Conservation (phyloP, 1,284 basidiomycete genomes). For the Boletus sp. region DNA sequence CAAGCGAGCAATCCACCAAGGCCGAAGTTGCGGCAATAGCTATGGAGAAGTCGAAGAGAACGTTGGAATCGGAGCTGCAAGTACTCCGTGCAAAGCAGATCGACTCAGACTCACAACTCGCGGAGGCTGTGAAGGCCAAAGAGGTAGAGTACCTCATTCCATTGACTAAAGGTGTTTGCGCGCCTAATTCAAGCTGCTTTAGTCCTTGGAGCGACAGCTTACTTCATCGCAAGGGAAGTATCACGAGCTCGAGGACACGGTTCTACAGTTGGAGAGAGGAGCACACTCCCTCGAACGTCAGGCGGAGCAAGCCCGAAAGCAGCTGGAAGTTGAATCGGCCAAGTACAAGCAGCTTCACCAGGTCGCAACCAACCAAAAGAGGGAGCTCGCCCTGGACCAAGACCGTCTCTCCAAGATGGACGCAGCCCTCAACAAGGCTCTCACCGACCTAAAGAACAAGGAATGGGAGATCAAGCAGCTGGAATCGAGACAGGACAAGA, state of each 20-base stretch:
- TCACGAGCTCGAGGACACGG: conserved; percentile 84
- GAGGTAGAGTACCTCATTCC: conserved; percentile 53
- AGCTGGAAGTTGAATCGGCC: conserved; percentile 65
- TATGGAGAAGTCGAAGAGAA: conserved; percentile 70
- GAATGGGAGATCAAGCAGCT: conserved; percentile 88
- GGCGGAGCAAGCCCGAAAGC: conserved; percentile 63
- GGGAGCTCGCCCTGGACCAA: conserved; percentile 67
- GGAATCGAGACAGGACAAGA: conserved; percentile 91
- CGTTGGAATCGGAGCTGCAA: conserved; percentile 75
- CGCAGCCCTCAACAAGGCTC: conserved; percentile 76
- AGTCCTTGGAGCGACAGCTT: conserved; percentile 71
- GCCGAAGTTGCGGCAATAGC: conserved; percentile 56
- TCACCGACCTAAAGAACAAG: conserved; percentile 76
- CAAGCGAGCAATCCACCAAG: conserved; percentile 53
- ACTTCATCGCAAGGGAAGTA: conserved; percentile 71
- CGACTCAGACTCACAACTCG: conserved; percentile 66
- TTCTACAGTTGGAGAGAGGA: conserved; percentile 82
- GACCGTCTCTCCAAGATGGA: conserved; percentile 75
- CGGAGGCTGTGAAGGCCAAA: conserved; percentile 62
- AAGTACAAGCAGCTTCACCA: conserved; percentile 78
- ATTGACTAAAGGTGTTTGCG: background rate
- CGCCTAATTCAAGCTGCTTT: conserved; percentile 1
- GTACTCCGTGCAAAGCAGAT: conserved; percentile 69
- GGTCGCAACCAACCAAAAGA: conserved; percentile 59
- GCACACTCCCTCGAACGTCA: conserved; percentile 74